A percentile compares a stretch with the other conserved stretches of the same genome.
These are phyloP conservation scores for Dactylellina sp. DNA, from an alignment of 2,329 filamentous ascomycete genomes.

Conservation along the genomic window DNA sequence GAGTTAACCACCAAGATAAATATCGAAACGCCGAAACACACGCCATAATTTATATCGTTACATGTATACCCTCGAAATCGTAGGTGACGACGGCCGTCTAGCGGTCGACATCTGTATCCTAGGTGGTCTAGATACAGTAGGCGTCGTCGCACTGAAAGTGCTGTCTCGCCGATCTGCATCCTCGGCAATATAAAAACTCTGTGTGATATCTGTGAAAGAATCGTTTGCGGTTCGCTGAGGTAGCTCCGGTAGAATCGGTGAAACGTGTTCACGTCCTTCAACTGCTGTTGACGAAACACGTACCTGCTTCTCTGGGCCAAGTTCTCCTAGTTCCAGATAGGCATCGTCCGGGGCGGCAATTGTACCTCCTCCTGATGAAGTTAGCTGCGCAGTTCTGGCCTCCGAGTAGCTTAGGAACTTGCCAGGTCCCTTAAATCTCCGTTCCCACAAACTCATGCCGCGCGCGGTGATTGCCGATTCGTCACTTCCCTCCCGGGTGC, in stretches of 20 bases:
- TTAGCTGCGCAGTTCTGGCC: conserved; percentile 10
- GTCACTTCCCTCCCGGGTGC: background rate
- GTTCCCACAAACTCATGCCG: conserved; percentile 41
- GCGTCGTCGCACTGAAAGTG: background rate
- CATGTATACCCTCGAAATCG: conserved; percentile 20
- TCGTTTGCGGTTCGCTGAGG: conserved; percentile 25
- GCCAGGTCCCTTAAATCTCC: conserved; percentile 8
- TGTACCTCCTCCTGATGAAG: conserved; percentile 9
- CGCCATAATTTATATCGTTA: background rate
- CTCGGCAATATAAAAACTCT: conserved; percentile 14
- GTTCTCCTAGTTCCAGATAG: conserved; percentile 23
- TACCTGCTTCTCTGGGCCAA: background rate
- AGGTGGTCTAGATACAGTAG: background rate
- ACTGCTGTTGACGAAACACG: conserved; percentile 27
- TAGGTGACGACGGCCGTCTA: conserved; percentile 32
- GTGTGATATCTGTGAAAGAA: conserved; percentile 21
- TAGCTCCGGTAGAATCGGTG: background rate
- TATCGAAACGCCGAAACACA: background rate
- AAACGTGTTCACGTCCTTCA: background rate
- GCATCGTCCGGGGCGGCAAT: conserved; percentile 11
- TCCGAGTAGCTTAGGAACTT: conserved; percentile 35
- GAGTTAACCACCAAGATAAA: too few species aligned
- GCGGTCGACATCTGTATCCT: background rate
- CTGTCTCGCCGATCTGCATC: conserved; percentile 1
- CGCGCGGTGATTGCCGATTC: conserved; percentile 12